Percentiles rank a stretch among this genome's conserved stretches.
These are phyloP conservation scores for Acacia pycnantha DNA, from an alignment of 331 rosid genomes.

Conservation along the genomic window DNA sequence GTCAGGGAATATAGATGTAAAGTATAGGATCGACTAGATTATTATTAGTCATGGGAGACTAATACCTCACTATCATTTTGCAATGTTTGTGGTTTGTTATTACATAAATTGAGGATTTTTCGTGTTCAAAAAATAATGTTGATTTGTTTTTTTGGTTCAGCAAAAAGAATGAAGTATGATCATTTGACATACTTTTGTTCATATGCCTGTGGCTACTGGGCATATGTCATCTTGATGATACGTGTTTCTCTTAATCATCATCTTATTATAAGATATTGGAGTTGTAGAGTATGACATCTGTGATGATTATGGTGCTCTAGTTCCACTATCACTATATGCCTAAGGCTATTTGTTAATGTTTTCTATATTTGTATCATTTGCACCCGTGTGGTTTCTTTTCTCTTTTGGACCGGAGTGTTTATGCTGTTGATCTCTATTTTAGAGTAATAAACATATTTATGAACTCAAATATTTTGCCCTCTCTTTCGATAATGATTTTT, in stretches of 20 bases:
- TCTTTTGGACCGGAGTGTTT: neutral
- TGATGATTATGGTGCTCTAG: neutral
- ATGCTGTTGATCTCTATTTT: neutral
- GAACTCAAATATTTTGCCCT: slow-evolving; percentile 1
- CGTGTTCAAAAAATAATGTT: neutral
- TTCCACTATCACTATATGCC: neutral
- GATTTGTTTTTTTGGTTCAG: neutral
- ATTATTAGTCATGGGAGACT: neutral
- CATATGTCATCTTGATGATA: neutral
- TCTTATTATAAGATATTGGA: neutral
- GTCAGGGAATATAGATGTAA: neutral
- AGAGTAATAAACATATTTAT: neutral
- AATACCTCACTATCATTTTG: neutral
- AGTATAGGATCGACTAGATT: neutral
- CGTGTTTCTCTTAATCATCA: neutral
- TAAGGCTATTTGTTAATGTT: slow-evolving; percentile 2
- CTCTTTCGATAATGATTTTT: neutral
- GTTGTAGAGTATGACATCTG: neutral
- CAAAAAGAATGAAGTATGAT: neutral
- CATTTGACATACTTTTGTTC: neutral
- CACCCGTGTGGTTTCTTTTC: neutral
- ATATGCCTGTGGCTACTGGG: neutral
- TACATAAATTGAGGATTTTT: neutral
- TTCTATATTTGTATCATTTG: neutral
- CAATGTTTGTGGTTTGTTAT: neutral